phyloP scores from a whole-genome alignment of 2,329 filamentous ascomycete species.

The Byssochlamys sp. region DNA sequence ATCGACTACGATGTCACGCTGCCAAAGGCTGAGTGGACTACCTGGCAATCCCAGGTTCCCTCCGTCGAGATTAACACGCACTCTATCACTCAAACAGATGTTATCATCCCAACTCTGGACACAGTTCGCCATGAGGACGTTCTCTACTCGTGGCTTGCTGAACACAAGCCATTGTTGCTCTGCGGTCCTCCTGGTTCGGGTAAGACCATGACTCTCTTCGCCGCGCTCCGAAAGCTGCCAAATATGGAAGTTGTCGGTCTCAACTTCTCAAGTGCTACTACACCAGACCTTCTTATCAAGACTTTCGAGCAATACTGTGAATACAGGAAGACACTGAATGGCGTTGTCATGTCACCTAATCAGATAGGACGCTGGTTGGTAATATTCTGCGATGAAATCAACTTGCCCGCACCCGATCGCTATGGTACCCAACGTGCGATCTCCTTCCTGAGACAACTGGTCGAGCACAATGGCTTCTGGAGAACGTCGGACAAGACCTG shows the following conservation, averaged over 20 bases:
- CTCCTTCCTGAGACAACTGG: slow-evolving; percentile 89
- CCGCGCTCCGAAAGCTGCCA: slow-evolving; percentile 85
- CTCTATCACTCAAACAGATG: slow-evolving; percentile 92
- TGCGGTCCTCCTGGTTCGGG: slow-evolving; percentile 96
- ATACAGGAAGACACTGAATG: slow-evolving; percentile 96
- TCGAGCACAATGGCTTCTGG: slow-evolving; percentile 99
- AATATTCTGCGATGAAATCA: slow-evolving; percentile 98
- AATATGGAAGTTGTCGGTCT: slow-evolving; percentile 99
- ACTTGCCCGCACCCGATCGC: slow-evolving; percentile 90
- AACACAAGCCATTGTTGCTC: slow-evolving; percentile 91
- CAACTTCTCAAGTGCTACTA: slow-evolving; percentile 98
- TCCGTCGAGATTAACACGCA: slow-evolving; percentile 95
- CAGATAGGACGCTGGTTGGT: slow-evolving; percentile 97
- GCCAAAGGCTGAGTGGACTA: slow-evolving; percentile 77
- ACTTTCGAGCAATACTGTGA: slow-evolving; percentile 99
- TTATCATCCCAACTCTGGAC: slow-evolving; percentile 94
- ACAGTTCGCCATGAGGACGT: slow-evolving; percentile 97
- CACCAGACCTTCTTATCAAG: slow-evolving; percentile 93
- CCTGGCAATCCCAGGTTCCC: slow-evolving; percentile 92
- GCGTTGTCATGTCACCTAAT: slow-evolving; percentile 86
- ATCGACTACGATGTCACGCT: slow-evolving; percentile 92
- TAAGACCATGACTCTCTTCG: slow-evolving; percentile 99
- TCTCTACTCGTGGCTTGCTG: slow-evolving; percentile 97
- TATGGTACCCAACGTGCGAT: slow-evolving; percentile 97
- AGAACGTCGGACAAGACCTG: slow-evolving; percentile 92